Base-by-base conservation (phyloP, 2,329 filamentous ascomycete species). In the Cytospora chrysosperma region DNA sequence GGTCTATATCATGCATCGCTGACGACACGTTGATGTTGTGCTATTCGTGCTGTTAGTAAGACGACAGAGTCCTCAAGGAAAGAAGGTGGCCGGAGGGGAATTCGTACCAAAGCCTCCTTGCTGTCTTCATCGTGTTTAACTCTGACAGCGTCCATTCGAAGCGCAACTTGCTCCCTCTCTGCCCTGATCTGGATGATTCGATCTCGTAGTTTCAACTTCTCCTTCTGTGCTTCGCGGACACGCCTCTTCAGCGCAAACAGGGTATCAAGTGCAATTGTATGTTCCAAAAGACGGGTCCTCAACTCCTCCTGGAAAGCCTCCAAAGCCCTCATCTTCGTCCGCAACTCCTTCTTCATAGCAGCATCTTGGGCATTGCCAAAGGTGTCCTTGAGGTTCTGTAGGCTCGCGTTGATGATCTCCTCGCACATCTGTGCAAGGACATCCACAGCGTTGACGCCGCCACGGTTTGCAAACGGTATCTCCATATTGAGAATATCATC, bases 101-200 rank as follows among this genome's bases (percentile, higher is more conserved):
- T 27, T 72, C 79, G 67, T 73, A 85, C 85, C 73, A 82, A 74
- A 60, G 82, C 78, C 62, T 81, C 77, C 65, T 79, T 79, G 58
- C 77, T 82, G 30, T 84, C 81, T 3, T 75, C 78, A 65, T 88
- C 85, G 62, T 89, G 85, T 68, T 80, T 82, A 40, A 81, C 80
- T 52, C 87, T 78, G n/a, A 88, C 77, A 9, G 84, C 84, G 67
- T 89, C 87, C 79, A 87, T 88, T 50, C 81, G 82, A 21, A 89
- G 73, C 6, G 82, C 85, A 9, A 89, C 82, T 67, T 88, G 81
- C 68, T 88, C 85, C 59, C 85, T 78, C 74, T 89, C 86, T 26
- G 78, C 77, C 53, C 84, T 81, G 62, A 88, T 78, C 1, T 79
- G 79, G 30, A 88, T 70, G n/a, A 89, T 85, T 34, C 87, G 84